Percentiles rank a stretch among this genome's conserved stretches.
These are phyloP conservation scores for Apostasia shenzhenica DNA, from an alignment of 106 monocot species.

Conservation along the genomic window DNA sequence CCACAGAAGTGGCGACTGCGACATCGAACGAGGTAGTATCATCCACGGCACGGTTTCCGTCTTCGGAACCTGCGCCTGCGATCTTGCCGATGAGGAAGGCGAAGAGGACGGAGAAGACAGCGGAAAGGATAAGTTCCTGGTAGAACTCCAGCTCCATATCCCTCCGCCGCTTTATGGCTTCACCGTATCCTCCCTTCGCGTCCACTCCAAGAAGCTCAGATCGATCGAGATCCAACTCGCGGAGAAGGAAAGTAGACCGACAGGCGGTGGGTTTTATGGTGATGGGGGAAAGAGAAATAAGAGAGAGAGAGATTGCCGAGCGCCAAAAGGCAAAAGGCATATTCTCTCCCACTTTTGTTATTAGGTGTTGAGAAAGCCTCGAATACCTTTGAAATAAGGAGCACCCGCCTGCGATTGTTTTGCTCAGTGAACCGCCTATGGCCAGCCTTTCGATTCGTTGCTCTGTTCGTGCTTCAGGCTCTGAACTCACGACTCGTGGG, in stretches of 20 bases:
- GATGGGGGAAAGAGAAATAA: no score
- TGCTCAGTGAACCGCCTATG: no score
- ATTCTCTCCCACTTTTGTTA: background rate
- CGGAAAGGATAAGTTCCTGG: constrained; percentile 45
- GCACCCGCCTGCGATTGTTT: no score
- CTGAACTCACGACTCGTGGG: no score
- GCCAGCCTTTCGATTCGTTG: no score
- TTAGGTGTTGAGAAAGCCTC: background rate
- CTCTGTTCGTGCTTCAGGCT: no score
- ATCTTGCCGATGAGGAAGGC: constrained; percentile 41
- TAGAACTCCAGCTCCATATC: constrained; percentile 31
- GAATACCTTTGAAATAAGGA: background rate
- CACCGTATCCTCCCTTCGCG: constrained; percentile 9
- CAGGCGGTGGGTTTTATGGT: background rate
- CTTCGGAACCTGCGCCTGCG: constrained; percentile 1
- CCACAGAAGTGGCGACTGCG: no score
- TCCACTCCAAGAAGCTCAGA: constrained; percentile 2
- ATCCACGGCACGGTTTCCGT: background rate
- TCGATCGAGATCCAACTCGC: background rate
- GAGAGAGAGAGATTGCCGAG: background rate
- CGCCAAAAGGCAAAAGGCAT: constrained; percentile 1
- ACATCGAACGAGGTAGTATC: no score
- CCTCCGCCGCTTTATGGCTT: constrained; percentile 1
- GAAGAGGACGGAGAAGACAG: constrained; percentile 33
- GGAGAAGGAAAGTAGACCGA: background rate